Evolutionary conservation across 352 stramenopile genomes (phyloP), one percentile per base, ranked within the genome.

Genomic region (Pythium periplocum): DNA sequence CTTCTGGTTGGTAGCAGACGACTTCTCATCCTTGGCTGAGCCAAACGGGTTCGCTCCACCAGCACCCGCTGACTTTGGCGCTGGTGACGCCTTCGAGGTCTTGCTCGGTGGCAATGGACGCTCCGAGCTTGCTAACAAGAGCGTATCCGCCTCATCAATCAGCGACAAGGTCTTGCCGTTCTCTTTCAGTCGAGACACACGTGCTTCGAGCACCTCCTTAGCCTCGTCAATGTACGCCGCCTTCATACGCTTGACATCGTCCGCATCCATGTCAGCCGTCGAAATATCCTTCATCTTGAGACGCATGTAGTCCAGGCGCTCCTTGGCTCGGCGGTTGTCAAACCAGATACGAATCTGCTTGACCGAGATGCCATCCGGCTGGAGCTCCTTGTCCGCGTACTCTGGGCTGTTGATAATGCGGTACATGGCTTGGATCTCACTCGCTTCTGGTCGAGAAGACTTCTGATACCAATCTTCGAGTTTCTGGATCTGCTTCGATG

Each of bases 301-400:
- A 36, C 83, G 81, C 83, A 94, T 94, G 66, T 94, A 94, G 53
- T 94, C 83, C 10, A 94, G 57, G 3, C 81, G 77, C 48, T 94
- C 83, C 48, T 94, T 94, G 2, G 83, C 83, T 12, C 83, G 78
- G 2, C 83, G 78, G 53, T 94, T 94, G 55, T 94, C 83, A 61
- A 94, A 94, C 83, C 81, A 92, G 54, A 94, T 92, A 43, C 81
- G 83, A 30, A 92, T 94, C 57, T 91, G 83, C 59, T 94, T 94
- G 39, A 94, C 78, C 1, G 77, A 87, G 36, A 94, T 94, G 38
- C 83, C 83, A 56, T 94, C 83, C 4, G 83, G 81, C 55, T 94
- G 83, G 45, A 94, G 63, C 53, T 94, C 83, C 59, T 78, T 71
- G 57, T 94, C 81, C 32, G 81, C 81, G 61, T 87, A 94, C 35